Conservation (phyloP, 164 flowering plant species). For the Macadamia integrifolia region DNA sequence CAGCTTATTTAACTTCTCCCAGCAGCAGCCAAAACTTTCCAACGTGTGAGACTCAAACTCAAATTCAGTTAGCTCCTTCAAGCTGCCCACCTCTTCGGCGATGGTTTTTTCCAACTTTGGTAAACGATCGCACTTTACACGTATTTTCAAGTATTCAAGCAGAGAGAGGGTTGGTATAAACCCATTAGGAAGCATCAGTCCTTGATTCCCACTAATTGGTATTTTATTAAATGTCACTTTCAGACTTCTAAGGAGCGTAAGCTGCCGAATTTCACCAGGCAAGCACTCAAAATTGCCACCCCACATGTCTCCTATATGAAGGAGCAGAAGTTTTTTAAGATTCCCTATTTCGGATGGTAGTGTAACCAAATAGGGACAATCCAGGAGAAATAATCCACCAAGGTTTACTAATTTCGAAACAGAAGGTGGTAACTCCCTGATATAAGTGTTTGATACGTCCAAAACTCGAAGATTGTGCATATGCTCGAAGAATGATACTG, state of each 20-base stretch:
- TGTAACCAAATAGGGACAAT: background rate
- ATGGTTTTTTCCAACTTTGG: no score
- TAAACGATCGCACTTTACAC: background rate
- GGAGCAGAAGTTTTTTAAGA: no score
- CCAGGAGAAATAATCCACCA: no score
- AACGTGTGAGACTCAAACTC: no score
- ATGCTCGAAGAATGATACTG: no score
- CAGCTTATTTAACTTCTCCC: background rate
- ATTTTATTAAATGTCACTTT: background rate
- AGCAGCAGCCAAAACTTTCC: background rate
- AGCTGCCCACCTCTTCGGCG: background rate
- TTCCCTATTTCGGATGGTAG: background rate
- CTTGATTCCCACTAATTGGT: no score
- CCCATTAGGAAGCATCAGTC: background rate
- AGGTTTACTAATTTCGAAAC: no score
- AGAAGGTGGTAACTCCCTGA: background rate
- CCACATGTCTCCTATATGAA: no score
- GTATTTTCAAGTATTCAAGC: background rate
- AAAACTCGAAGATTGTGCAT: no score
- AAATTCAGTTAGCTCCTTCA: background rate
- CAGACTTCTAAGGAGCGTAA: background rate
- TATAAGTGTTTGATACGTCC: background rate
- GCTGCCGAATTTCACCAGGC: background rate
- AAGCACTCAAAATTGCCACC: background rate
- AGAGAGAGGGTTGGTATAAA: background rate